Evolutionary conservation across 1,284 basidiomycete species (phyloP).

Genomic region (Prillingera fragicola): DNA sequence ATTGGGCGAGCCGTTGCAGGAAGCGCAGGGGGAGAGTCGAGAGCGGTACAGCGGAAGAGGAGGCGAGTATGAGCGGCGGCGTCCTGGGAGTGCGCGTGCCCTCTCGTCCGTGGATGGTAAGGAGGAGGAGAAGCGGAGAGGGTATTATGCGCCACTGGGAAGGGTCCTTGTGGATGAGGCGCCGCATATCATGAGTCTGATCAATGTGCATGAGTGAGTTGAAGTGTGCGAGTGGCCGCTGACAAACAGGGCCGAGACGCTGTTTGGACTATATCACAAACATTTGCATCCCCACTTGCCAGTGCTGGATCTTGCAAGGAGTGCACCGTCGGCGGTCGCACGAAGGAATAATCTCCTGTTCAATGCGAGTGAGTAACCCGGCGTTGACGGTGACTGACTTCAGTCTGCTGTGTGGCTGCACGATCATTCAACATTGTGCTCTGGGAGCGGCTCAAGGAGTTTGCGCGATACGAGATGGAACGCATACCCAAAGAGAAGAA

Average conservation of each 20-base stretch:
- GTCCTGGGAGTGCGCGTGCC: no score
- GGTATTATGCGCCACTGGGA: constrained; percentile 28
- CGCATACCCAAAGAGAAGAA: constrained; percentile 34
- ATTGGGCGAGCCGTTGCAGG: not conserved
- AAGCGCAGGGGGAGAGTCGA: no score
- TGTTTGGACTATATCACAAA: constrained; percentile 30
- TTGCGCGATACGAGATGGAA: constrained; percentile 33
- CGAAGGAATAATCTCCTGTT: constrained; percentile 35
- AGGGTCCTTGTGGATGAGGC: constrained; percentile 25
- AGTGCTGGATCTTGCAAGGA: constrained; percentile 23
- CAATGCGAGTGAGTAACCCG: constrained; percentile 28
- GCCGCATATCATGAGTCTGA: constrained; percentile 29
- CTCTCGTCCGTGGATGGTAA: not conserved
- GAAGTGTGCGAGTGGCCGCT: not conserved
- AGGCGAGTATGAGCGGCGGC: no score
- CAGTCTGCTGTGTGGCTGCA: constrained; percentile 33
- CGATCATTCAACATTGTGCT: constrained; percentile 26
- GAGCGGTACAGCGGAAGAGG: no score
- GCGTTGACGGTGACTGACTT: not conserved
- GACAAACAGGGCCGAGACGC: constrained; percentile 23
- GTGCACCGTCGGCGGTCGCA: constrained; percentile 22
- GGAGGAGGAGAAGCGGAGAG: constrained; percentile 4
- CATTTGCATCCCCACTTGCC: constrained; percentile 34
- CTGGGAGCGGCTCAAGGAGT: constrained; percentile 31
- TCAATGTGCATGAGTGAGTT: constrained; percentile 28